Base-by-base conservation (phyloP, 2,329 filamentous ascomycete genomes). In the Botrytis aclada region DNA sequence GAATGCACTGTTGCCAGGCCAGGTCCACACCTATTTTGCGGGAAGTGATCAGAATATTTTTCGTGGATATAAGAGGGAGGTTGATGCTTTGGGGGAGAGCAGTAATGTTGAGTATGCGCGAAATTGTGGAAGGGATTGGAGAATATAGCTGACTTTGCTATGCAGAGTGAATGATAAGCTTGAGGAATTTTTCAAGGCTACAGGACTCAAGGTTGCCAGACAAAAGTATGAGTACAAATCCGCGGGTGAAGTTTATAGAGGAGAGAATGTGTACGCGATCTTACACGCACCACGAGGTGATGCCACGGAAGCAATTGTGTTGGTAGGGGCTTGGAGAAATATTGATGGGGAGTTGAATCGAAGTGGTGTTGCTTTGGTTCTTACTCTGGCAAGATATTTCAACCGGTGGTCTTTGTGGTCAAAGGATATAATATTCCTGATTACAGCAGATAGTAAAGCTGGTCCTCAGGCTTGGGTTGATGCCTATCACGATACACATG, bases 351-450 rank as follows among this genome's bases (percentile, higher is more conserved):
- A 92, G 77, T 83, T 95, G 77, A 99, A 99, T 83, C 87, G 91
- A 76, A 96, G 95, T 74, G 96, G 95, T 29, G 90, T 99, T 9
- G 91, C 94, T 12, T 87, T 99, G 45, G 91, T 94, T 3, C 84
- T 99, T 78, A 95, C 95, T 0, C 83, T 99, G 77, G 93, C 94
- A 41, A 89, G 96, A 77, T 99, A 99, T 83, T 98, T 99, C 84
- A 97, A 97, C 83, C 89, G 93, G 77, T 99, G 96, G 96, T 98
- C 94, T 70, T 87, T 99, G 41, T 99, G 96, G 96, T 98, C 95
- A 74, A 99, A 99, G 83, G 96, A 99, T 81, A 97, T 99, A 77
- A 95, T 99, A 73, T 90, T 99, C 77, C 84, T 99, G 9, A 88
- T 99, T 64, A 91, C 96, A 0, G 91, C 93, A 0, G 96, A 99